Evolutionary conservation across 208 protist species (phyloP).

Genomic region (Trypanosoma platydactyli): DNA sequence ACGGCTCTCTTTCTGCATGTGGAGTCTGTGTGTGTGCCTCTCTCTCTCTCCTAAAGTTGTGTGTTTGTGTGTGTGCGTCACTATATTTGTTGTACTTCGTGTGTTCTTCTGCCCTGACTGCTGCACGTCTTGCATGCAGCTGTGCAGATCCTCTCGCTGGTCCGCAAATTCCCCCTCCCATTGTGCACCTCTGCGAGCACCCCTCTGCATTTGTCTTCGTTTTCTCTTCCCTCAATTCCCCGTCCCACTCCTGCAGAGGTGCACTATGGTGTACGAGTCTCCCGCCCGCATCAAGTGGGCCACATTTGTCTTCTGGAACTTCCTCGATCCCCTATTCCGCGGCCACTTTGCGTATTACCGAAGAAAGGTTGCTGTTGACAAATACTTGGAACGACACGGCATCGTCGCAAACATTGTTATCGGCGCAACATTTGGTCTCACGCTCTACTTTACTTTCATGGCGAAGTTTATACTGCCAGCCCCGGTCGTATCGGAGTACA

Average conservation of each 20-base stretch:
- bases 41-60: no score
- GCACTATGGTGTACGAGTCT: conserved; percentile 44
- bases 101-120: no score
- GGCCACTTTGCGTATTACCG: conserved; percentile 73
- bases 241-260: conserved; percentile 25
- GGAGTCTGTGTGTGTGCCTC: no score
- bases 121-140: no score
- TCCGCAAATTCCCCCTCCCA: no score
- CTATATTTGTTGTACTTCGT: no score
- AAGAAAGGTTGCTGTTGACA: conserved; percentile 66
- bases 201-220: no score
- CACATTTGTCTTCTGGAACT: conserved; percentile 76
- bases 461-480: conserved; percentile 37
- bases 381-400: conserved; percentile 68
- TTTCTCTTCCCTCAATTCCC: no score
- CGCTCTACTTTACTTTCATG: conserved; percentile 58
- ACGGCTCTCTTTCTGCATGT: no score
- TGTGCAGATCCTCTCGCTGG: no score
- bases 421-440: conserved; percentile 59
- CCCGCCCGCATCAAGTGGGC: conserved; percentile 70
- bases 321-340: conserved; percentile 71
- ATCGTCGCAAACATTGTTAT: conserved; percentile 58
- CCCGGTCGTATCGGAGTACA: conserved; percentile 40
- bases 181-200: no score
- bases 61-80: no score